Conservation (phyloP, 805 yeast species). For the Spathaspora hagerdaliae region DNA sequence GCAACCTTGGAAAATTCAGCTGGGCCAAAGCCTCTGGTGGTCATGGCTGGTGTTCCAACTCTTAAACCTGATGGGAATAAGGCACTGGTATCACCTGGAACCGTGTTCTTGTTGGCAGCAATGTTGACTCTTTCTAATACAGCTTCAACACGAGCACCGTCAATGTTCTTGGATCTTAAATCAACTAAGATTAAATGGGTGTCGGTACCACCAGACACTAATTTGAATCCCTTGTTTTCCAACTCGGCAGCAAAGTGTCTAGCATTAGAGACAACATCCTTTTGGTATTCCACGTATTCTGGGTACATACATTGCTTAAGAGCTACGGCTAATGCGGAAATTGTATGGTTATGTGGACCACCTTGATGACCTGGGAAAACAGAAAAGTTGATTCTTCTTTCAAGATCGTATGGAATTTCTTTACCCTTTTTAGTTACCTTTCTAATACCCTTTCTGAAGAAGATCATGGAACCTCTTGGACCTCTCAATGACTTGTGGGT, state of each 20-base stretch:
- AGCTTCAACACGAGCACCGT: conserved; percentile 96
- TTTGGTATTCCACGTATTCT: conserved; percentile 87
- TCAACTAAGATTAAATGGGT: conserved; percentile 93
- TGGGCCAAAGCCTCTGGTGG: conserved; percentile 92
- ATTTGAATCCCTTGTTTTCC: conserved; percentile 65
- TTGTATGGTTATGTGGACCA: conserved; percentile 99
- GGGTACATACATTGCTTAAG: conserved; percentile 90
- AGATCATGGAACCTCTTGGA: conserved; percentile 99
- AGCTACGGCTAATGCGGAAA: conserved; percentile 95
- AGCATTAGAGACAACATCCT: conserved; percentile 85
- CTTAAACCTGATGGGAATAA: conserved; percentile 96
- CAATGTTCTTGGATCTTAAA: conserved; percentile 84
- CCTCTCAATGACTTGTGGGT: conserved; percentile 99
- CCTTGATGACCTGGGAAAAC: conserved; percentile 99
- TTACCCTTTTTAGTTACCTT: conserved; percentile 84
- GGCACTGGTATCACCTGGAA: conserved; percentile 97
- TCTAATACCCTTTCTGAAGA: conserved; percentile 95
- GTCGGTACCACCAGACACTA: conserved; percentile 95
- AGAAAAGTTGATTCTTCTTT: conserved; percentile 92
- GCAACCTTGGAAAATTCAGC: conserved; percentile 81
- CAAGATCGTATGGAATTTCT: conserved; percentile 86
- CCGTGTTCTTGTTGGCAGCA: conserved; percentile 95
- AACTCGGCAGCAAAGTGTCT: conserved; percentile 75
- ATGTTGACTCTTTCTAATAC: conserved; percentile 92
- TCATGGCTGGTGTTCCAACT: conserved; percentile 98